Evolutionary conservation across 805 yeast genomes (phyloP), one percentile per base, ranked within the genome.

Genomic region (Alloascoidea africana): DNA sequence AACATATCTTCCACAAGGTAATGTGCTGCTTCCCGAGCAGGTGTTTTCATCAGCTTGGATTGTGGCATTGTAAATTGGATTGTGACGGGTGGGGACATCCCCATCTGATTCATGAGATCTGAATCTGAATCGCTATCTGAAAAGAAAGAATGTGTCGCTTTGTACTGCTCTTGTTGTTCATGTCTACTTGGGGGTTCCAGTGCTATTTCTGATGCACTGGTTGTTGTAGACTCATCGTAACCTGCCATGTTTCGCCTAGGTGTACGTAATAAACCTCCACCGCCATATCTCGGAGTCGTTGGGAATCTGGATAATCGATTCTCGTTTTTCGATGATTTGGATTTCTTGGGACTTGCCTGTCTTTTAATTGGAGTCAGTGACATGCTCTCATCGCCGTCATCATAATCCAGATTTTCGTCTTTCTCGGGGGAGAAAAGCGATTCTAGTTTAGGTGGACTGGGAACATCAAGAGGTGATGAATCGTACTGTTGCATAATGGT

Each of bases 271-370:
- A 60, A 42, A 14, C 44, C 46, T 14, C 60, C 61, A 0, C 59
- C 63, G 0, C 64, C 63, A 41, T 62, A 65, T 33, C 59, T 60
- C 2, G 73, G 70, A 0, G 72, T 66, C 34, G 56, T 52, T 2
- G 73, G 73, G 42, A 68, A 67, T 39, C 71, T 41, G 8, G 30
- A 23, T 23, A 23, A 23, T 23, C n/a, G 34, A 32, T 32, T 32
- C 14, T 32, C 13, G n/a, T 32, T 32, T 32, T n/a, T 15, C 16
- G 16, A 32, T n/a, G n/a, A n/a, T n/a, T n/a, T n/a, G n/a, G n/a
- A n/a, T n/a, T n/a, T n/a, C n/a, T n/a, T n/a, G n/a, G n/a, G n/a
- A n/a, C n/a, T n/a, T n/a, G n/a, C n/a, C n/a, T n/a, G n/a, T n/a
- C n/a, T n/a, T 23, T n/a, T 8, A 8, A 23, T 23, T 23, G 30